A percentile compares a stretch with the other conserved stretches of the same genome.
Evolutionary conservation across 306 rosid species (phyloP).

Genomic region (Macrotyloma uniflorum): DNA sequence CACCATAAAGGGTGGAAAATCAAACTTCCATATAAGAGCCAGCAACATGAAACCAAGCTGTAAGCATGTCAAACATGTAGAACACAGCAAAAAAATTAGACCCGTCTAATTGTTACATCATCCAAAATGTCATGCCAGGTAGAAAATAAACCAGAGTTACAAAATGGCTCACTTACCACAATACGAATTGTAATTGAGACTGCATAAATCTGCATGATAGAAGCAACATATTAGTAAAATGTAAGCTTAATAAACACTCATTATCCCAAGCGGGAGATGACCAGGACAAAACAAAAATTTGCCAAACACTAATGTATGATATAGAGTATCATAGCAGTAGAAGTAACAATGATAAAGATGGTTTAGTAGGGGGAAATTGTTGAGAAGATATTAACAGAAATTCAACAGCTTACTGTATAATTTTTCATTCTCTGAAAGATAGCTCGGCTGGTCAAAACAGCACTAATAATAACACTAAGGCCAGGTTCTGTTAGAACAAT

Average conservation of each 20-base stretch:
- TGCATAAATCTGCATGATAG: conserved; percentile 84
- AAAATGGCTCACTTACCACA: conserved; percentile 68
- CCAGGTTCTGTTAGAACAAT: conserved; percentile 98
- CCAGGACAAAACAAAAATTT: conserved; percentile 1
- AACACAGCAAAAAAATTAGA: conserved; percentile 33
- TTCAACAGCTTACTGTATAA: conserved; percentile 74
- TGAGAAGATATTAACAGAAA: conserved; percentile 14
- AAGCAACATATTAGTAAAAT: conserved; percentile 20
- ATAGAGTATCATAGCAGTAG: neutral
- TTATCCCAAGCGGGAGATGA: neutral
- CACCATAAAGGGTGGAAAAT: conserved; percentile 98
- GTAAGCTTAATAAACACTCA: neutral
- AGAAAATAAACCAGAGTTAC: conserved; percentile 5
- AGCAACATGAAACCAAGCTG: conserved; percentile 99
- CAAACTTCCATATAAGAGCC: conserved; percentile 94
- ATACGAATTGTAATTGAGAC: conserved; percentile 98
- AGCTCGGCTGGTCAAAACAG: conserved; percentile 96
- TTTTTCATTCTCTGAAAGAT: conserved; percentile 99
- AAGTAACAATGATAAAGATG: conserved; percentile 1
- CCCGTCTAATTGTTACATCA: neutral
- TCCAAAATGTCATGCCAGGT: conserved; percentile 9
- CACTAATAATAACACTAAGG: conserved; percentile 94
- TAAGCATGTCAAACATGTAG: conserved; percentile 40
- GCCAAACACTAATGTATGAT: neutral
- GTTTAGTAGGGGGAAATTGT: neutral